phyloP scores from a whole-genome alignment of 1,284 basidiomycete species.

The Exobasidium cylindrosporum region DNA sequence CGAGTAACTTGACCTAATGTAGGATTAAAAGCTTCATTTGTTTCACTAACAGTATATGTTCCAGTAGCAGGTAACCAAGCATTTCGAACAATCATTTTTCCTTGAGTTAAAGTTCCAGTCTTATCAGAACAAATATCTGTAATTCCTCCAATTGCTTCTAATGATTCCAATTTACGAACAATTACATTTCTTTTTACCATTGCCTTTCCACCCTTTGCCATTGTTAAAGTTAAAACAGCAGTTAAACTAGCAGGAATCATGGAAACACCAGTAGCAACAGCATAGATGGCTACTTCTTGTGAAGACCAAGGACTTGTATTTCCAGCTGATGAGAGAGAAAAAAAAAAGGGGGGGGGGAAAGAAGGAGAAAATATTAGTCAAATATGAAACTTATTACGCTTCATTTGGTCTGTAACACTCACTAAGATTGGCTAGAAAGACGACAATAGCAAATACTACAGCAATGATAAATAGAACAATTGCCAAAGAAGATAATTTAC shows the following conservation, averaged over 20 bases:
- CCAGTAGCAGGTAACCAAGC: slow-evolving; percentile 51
- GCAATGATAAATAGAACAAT: slow-evolving; percentile 51
- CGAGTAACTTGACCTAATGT: slow-evolving; percentile 56
- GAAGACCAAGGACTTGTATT: slow-evolving; percentile 38
- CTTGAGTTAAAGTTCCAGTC: slow-evolving; percentile 54
- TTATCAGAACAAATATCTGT: slow-evolving; percentile 55
- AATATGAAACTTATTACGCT: no score
- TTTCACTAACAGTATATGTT: slow-evolving; percentile 44
- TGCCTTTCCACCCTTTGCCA: slow-evolving; percentile 61
- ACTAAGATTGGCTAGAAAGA: slow-evolving; percentile 52
- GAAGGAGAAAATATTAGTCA: no score
- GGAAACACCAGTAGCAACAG: slow-evolving; percentile 61
- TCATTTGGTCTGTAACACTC: no score
- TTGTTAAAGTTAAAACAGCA: slow-evolving; percentile 55
- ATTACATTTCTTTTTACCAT: slow-evolving; percentile 63
- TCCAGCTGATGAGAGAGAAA: background rate
- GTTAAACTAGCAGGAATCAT: slow-evolving; percentile 60
- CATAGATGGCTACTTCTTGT: slow-evolving; percentile 54
- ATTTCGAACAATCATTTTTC: slow-evolving; percentile 51
- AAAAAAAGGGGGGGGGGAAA: background rate
- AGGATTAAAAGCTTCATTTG: slow-evolving; percentile 53
- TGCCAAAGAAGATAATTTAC: slow-evolving; percentile 54
- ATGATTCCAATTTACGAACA: slow-evolving; percentile 58
- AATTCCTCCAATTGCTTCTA: slow-evolving; percentile 52
- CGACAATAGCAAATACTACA: slow-evolving; percentile 55